phyloP scores from a whole-genome alignment of 1,139 yeast genomes.

The Torulaspora pretoriensis region DNA sequence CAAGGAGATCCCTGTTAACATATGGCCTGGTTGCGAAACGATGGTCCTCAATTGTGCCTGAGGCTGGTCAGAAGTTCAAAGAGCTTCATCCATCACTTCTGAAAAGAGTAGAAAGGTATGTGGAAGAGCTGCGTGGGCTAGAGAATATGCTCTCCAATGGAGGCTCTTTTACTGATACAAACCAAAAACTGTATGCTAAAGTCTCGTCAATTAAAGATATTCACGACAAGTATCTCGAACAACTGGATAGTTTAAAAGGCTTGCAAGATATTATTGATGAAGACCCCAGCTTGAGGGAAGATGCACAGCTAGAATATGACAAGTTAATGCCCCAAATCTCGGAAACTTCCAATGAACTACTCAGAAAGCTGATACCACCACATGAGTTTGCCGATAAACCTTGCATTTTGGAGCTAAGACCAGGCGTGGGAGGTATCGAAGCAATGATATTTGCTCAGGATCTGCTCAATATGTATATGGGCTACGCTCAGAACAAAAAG shows the following conservation, averaged over 20 bases:
- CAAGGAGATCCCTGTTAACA: not conserved
- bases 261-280: constrained; percentile 37
- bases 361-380: constrained; percentile 63
- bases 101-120: constrained; percentile 54
- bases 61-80: constrained; percentile 26
- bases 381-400: constrained; percentile 74
- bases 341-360: constrained; percentile 44
- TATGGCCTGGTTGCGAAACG: not conserved
- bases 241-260: constrained; percentile 38
- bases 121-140: constrained; percentile 47
- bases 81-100: constrained; percentile 58
- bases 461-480: constrained; percentile 73
- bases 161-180: constrained; percentile 50
- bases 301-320: constrained; percentile 38
- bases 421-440: constrained; percentile 96
- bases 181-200: constrained; percentile 54
- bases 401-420: constrained; percentile 78
- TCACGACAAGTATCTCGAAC: constrained; percentile 45
- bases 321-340: constrained; percentile 33
- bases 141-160: constrained; percentile 47
- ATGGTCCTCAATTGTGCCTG: constrained; percentile 4
- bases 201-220: constrained; percentile 52
- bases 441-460: constrained; percentile 85
- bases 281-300: constrained; percentile 38
- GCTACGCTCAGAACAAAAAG: constrained; percentile 56